phyloP scores from a whole-genome alignment of 2,329 filamentous ascomycete genomes.

The Chaetothyriales sp. region DNA sequence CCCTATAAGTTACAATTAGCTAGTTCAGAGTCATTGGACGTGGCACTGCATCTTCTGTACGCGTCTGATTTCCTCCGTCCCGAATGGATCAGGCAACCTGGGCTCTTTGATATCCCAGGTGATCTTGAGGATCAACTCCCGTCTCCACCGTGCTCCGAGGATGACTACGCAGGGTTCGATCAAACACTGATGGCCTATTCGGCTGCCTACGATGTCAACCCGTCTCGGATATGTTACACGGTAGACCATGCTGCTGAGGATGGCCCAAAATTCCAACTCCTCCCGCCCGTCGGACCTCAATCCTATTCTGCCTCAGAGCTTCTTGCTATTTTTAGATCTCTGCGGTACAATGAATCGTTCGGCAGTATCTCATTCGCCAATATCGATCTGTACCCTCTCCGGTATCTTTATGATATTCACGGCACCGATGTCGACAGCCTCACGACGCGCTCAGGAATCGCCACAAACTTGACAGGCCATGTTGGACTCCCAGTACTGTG shows the following conservation, averaged over 20 bases:
- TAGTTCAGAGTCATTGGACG: conserved; percentile 48
- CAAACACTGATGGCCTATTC: conserved; percentile 55
- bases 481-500: conserved; percentile 44
- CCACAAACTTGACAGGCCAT: conserved; percentile 38
- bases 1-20: conserved; percentile 45
- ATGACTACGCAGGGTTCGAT: conserved; percentile 47
- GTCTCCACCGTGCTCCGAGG: conserved; percentile 34
- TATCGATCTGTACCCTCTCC: conserved; percentile 49
- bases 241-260: conserved; percentile 50
- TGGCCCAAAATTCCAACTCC: conserved; percentile 49
- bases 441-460: conserved; percentile 43
- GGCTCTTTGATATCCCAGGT: conserved; percentile 45
- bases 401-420: conserved; percentile 43
- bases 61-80: conserved; percentile 50
- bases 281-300: conserved; percentile 37
- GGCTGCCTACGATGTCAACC: conserved; percentile 51
- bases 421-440: conserved; percentile 48
- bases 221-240: conserved; percentile 49
- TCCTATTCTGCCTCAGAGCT: conserved; percentile 47
- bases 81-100: conserved; percentile 49
- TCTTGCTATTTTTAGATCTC: conserved; percentile 52
- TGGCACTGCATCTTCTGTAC: conserved; percentile 46
- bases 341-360: conserved; percentile 58
- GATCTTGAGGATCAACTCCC: conserved; percentile 38
- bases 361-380: conserved; percentile 51